Base-by-base conservation (phyloP, 371 early-diverging fungal genomes). In the Mucor sp. region DNA sequence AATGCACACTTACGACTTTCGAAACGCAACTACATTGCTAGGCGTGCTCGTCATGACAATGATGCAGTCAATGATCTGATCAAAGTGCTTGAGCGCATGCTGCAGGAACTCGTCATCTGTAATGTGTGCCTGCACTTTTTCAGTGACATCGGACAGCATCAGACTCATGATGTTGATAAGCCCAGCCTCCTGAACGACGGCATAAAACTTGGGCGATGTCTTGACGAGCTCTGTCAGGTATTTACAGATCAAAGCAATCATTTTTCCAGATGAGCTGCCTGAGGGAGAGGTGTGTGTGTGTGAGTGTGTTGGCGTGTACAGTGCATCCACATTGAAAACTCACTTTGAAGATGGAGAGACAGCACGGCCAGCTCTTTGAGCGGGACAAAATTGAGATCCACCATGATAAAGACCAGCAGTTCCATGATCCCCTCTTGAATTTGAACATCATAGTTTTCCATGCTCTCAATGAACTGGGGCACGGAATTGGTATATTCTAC, bases 381-480 rank as follows among this genome's bases (percentile, higher is more conserved):
- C 0, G 91, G 90, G 6, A 91, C 89, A 68, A 90, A 91, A 63
- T 90, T 89, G 15, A 91, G 70, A 50, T 89, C 87, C 39, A 74
- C 74, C 79, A 91, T 82, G 9, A 87, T 79, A 63, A 78, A 91
- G 4, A 69, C 65, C 25, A 90, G 72, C 9, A 89, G 56, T 32
- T 87, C 83, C 77, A 90, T 74, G 27, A 89, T 81, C 7, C 77
- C 81, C 19, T 77, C 62, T 85, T 87, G 84, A 28, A 85, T 77
- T 4, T 80, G 74, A n/a, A 65, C 33, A 32, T 79, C 75, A 59
- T 82, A 85, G 5, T 61, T 69, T 57, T 89, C 88, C 61, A 89
- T 78, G 7, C 81, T 77, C 60, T 89, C 88, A 14, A 89, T 84
- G 19, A 88, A 74, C 41, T 81, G 76, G 1, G 87, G 85, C 9